phyloP scores from a whole-genome alignment of 164 flowering plant genomes.

The Tinospora cordifolia region DNA sequence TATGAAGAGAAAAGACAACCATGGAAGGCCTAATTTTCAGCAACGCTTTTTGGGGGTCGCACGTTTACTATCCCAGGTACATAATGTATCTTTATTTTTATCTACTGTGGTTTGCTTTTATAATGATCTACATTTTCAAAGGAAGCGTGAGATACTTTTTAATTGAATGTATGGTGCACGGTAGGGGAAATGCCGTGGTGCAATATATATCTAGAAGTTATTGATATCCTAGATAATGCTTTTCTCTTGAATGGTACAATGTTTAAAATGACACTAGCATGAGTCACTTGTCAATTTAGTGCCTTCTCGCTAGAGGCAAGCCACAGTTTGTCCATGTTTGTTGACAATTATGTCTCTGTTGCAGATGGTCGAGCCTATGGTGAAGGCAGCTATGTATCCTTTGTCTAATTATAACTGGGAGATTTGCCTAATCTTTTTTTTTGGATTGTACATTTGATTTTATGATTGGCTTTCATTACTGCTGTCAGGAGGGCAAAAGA shows the following conservation, averaged over 20 bases:
- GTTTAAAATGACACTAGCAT: not conserved
- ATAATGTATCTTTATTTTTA: not conserved
- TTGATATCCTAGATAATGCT: not conserved
- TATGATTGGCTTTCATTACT: not conserved
- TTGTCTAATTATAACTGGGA: not conserved
- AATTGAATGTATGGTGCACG: no score
- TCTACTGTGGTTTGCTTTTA: not conserved
- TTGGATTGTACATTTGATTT: not conserved
- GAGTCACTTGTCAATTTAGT: not conserved
- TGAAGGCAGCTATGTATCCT: conserved; percentile 14
- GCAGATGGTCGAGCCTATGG: conserved; percentile 15
- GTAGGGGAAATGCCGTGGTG: no score
- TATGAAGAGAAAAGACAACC: not conserved
- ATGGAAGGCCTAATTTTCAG: not conserved
- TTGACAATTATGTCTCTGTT: conserved; percentile 1
- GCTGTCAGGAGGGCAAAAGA: not conserved
- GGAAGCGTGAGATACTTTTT: no score
- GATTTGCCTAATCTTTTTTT: not conserved
- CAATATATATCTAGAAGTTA: not conserved
- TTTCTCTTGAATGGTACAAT: not conserved
- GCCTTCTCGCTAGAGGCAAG: not conserved
- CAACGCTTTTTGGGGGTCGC: conserved; percentile 7
- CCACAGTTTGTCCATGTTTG: not conserved
- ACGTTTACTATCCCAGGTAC: conserved; percentile 9
- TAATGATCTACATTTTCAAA: no score